Percentiles rank a stretch among this genome's conserved stretches.
Evolutionary conservation across 768 basidiomycete species (phyloP).

Genomic region (Suillus luteus): DNA sequence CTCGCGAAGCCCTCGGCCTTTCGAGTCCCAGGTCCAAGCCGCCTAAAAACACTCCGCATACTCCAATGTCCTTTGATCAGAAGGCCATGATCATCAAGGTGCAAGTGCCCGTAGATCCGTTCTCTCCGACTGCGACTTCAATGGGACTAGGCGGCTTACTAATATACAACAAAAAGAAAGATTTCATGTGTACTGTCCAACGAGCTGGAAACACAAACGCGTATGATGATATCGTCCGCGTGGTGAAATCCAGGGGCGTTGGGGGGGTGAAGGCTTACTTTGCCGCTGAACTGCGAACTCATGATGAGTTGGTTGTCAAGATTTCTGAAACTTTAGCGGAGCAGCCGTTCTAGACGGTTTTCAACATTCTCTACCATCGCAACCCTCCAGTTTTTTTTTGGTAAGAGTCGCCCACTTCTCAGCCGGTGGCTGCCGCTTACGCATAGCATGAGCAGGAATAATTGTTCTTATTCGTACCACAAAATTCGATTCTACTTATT

Average conservation of each 20-base stretch:
- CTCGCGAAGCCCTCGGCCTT: constrained; percentile 33
- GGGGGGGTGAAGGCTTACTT: constrained; percentile 55
- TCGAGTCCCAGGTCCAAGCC: constrained; percentile 24
- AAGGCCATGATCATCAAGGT: constrained; percentile 56
- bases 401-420: background rate
- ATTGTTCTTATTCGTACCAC: background rate
- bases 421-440: background rate
- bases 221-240: constrained; percentile 44
- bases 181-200: constrained; percentile 49
- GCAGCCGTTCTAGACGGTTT: constrained; percentile 47
- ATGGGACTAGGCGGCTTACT: constrained; percentile 32
- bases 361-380: background rate
- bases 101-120: constrained; percentile 42
- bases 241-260: constrained; percentile 44
- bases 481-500: constrained; percentile 1
- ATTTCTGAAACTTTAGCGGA: constrained; percentile 53
- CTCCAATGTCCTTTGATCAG: constrained; percentile 30
- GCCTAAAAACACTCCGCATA: constrained; percentile 16
- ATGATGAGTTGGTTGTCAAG: constrained; percentile 52
- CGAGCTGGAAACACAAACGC: constrained; percentile 33
- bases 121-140: constrained; percentile 7
- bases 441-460: background rate
- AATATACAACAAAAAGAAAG: constrained; percentile 55
- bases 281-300: constrained; percentile 48
- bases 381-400: background rate